Percentiles rank a stretch among this genome's conserved stretches.
Evolutionary conservation across 768 basidiomycete genomes (phyloP).

Genomic region (Fibroporia radiculosa): DNA sequence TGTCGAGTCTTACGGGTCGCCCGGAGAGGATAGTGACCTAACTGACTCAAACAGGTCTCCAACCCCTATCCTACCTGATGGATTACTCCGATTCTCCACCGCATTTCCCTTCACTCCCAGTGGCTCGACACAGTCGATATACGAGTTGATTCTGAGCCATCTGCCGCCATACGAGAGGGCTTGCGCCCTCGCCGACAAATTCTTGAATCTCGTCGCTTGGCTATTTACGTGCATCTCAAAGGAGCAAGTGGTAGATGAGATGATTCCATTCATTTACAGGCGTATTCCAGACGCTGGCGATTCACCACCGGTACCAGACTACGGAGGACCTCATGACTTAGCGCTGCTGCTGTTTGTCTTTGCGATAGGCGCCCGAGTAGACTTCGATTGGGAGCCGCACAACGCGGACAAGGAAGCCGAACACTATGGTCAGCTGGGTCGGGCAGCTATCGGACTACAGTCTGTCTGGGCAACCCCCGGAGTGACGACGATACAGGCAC

Average conservation of each 20-base stretch:
- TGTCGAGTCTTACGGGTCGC: constrained; percentile 10
- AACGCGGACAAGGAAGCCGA: constrained; percentile 36
- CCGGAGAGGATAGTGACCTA: constrained; percentile 16
- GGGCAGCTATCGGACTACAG: constrained; percentile 58
- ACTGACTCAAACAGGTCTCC: constrained; percentile 23
- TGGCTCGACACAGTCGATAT: constrained; percentile 38
- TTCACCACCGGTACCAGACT: constrained; percentile 19
- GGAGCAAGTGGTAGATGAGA: constrained; percentile 55
- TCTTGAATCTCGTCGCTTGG: constrained; percentile 44
- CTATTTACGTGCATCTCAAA: constrained; percentile 40
- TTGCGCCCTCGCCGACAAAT: constrained; percentile 33
- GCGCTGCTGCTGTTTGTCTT: constrained; percentile 26
- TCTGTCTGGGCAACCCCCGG: constrained; percentile 67
- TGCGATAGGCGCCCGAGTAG: constrained; percentile 24
- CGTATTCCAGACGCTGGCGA: constrained; percentile 17
- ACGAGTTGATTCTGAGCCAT: constrained; percentile 42
- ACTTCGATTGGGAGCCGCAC: constrained; percentile 23
- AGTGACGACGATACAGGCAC: constrained; percentile 59
- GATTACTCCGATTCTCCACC: constrained; percentile 42
- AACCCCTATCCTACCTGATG: constrained; percentile 24
- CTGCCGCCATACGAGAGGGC: constrained; percentile 50
- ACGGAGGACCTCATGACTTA: constrained; percentile 29
- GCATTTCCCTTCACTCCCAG: constrained; percentile 61
- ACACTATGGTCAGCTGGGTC: constrained; percentile 58
- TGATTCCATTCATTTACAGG: constrained; percentile 51